Conservation (phyloP, 163 green algal genomes). For the Chlamydomonas reinhardtii region DNA sequence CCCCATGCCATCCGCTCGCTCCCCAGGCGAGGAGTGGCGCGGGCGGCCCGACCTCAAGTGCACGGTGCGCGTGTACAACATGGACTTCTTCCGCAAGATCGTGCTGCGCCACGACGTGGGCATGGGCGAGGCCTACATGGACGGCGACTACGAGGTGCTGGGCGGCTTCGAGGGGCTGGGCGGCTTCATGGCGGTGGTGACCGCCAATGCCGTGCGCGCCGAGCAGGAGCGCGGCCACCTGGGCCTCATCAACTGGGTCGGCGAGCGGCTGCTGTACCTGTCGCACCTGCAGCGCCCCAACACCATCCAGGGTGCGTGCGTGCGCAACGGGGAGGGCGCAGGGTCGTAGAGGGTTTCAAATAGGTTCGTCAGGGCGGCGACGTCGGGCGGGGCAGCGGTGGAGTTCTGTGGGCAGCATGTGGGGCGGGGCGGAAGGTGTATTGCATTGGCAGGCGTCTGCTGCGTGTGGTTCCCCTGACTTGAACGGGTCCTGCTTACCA, state of each 20-base stretch:
- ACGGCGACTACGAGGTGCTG: constrained; percentile 50
- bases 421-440: neutral
- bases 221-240: constrained; percentile 76
- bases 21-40: constrained; percentile 77
- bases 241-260: constrained; percentile 85
- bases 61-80: constrained; percentile 79
- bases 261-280: constrained; percentile 79
- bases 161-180: constrained; percentile 55
- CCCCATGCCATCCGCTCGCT: too few species aligned
- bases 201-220: constrained; percentile 73
- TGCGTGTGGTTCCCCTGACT: too few species aligned
- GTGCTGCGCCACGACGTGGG: constrained; percentile 89
- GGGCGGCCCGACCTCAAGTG: constrained; percentile 62
- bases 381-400: too few species aligned
- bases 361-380: too few species aligned
- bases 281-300: constrained; percentile 86
- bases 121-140: constrained; percentile 95
- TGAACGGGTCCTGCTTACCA: too few species aligned
- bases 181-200: constrained; percentile 80
- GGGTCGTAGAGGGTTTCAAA: too few species aligned
- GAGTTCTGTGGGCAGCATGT: neutral
- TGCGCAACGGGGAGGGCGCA: too few species aligned
- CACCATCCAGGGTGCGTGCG: constrained; percentile 73
- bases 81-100: constrained; percentile 86
- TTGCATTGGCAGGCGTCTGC: neutral